Percentiles rank a stretch among this genome's conserved stretches.
phyloP scores from a whole-genome alignment of 306 rosid species.

The Sesbania bispinosa region DNA sequence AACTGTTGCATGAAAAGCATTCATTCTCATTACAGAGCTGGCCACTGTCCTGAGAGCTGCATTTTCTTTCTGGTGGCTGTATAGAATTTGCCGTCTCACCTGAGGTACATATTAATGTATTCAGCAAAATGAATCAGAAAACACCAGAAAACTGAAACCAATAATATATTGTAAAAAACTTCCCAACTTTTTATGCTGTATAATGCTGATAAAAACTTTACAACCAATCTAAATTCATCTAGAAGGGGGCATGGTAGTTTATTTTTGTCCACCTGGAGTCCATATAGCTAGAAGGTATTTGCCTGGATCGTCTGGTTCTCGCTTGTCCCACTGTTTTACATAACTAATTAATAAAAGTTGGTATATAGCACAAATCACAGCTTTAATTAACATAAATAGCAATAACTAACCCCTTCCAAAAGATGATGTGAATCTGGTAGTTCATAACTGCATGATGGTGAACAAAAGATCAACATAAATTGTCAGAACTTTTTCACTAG shows the following conservation, averaged over 20 bases:
- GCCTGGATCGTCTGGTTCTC: conserved; percentile 92
- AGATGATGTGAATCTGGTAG: conserved; percentile 88
- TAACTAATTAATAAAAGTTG: conserved; percentile 17
- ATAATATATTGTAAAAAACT: not conserved
- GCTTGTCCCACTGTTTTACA: conserved; percentile 55
- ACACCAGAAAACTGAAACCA: conserved; percentile 2
- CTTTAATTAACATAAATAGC: not conserved
- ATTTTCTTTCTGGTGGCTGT: conserved; percentile 63
- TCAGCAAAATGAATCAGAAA: conserved; percentile 16
- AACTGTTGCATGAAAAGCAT: conserved; percentile 74
- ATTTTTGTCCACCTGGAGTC: conserved; percentile 70
- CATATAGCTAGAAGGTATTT: conserved; percentile 85
- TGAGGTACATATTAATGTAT: conserved; percentile 29
- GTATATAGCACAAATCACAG: not conserved
- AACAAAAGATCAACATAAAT: conserved; percentile 28
- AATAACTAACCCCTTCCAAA: conserved; percentile 61
- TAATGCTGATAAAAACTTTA: not conserved
- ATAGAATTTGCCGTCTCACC: conserved; percentile 82
- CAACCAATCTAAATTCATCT: not conserved
- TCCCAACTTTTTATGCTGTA: not conserved
- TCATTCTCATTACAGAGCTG: conserved; percentile 57
- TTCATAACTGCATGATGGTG: conserved; percentile 69
- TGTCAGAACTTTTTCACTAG: not conserved
- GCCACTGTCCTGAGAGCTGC: conserved; percentile 53
- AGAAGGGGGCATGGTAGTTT: not conserved